Percentiles rank a stretch among this genome's conserved stretches.
Evolutionary conservation across 495 filamentous ascomycete genomes (phyloP).

Genomic region (Ramalina intermedia): DNA sequence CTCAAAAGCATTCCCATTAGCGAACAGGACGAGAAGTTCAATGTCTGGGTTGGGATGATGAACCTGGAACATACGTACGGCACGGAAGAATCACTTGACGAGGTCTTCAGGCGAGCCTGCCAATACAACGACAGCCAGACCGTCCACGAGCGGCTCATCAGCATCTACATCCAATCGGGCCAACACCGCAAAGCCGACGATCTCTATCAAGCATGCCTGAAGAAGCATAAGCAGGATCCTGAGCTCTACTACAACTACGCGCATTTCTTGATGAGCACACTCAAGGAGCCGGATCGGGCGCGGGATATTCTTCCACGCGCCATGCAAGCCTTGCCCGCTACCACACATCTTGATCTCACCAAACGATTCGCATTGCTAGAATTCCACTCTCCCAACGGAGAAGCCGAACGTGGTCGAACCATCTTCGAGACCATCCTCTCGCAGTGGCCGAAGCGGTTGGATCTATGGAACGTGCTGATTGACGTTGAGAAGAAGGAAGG

Average conservation of each 20-base stretch:
- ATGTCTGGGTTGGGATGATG: constrained; percentile 85
- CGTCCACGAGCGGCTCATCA: constrained; percentile 76
- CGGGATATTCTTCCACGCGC: constrained; percentile 75
- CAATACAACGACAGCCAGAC: constrained; percentile 86
- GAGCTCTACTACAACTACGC: constrained; percentile 90
- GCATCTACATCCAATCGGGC: constrained; percentile 84
- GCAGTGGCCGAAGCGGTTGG: constrained; percentile 73
- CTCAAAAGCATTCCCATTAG: constrained; percentile 75
- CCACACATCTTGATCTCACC: constrained; percentile 63
- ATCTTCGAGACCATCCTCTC: constrained; percentile 80
- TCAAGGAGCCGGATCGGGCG: constrained; percentile 52
- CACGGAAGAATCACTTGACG: constrained; percentile 67
- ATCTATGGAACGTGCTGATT: constrained; percentile 82
- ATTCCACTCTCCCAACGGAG: constrained; percentile 70
- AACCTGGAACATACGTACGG: constrained; percentile 91
- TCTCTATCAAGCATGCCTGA: constrained; percentile 71
- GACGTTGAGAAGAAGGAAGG: constrained; percentile 66
- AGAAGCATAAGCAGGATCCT: constrained; percentile 64
- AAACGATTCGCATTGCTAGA: constrained; percentile 81
- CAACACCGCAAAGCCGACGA: constrained; percentile 82
- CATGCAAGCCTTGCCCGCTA: constrained; percentile 59
- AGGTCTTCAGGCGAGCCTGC: constrained; percentile 82
- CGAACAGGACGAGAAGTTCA: constrained; percentile 79
- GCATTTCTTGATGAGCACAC: constrained; percentile 67
- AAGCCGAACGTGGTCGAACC: constrained; percentile 82